Base-by-base conservation (phyloP, 2,329 filamentous ascomycete genomes). In the Colletotrichum sp. region DNA sequence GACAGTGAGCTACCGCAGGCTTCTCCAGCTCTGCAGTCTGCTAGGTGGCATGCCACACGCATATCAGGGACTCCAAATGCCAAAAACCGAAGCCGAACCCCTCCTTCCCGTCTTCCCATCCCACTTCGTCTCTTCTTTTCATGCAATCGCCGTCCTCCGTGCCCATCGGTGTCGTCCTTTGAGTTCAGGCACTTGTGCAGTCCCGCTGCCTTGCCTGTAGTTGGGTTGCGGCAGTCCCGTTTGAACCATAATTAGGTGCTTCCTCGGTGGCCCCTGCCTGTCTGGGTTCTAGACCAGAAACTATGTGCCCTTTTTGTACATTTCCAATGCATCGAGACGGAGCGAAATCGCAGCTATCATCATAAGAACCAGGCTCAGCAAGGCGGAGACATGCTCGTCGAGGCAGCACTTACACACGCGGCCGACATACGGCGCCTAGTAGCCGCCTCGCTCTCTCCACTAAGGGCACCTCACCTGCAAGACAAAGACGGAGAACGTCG, bases 101-200 rank as follows among this genome's bases (percentile, higher is more conserved):
- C 60, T 67, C 48, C 66, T 48, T 66, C 24, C 61, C 62, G 18
- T 62, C 55, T 34, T 30, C n/a, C 43, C 26, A 75, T 73, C 70
- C 70, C 70, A 69, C 36, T 73, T 61, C 73, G n/a, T 73, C 73
- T 38, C 73, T 73, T 73, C 64, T 73, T 56, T 65, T 55, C 70
- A 73, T 73, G 58, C 55, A 73, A 60, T 69, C 58, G 65, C 32
- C 65, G 30, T 38, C 73, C 64, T 62, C 70, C 70, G 65, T 76
- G 70, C 73, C 18, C 58, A 16, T 61, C n/a, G 43, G 30, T 61
- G 55, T 52, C 16, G 30, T 58, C 52, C 55, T 76, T 69, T 69
- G 48, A 73, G 65, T 66, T 76, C 70, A 73, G 70, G 64, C 70
- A 65, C 73, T 69, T 58, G 28, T 65, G 28, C 56, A 48, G 58